phyloP scores from a whole-genome alignment of 768 basidiomycete genomes.

The Podaxis sp. region DNA sequence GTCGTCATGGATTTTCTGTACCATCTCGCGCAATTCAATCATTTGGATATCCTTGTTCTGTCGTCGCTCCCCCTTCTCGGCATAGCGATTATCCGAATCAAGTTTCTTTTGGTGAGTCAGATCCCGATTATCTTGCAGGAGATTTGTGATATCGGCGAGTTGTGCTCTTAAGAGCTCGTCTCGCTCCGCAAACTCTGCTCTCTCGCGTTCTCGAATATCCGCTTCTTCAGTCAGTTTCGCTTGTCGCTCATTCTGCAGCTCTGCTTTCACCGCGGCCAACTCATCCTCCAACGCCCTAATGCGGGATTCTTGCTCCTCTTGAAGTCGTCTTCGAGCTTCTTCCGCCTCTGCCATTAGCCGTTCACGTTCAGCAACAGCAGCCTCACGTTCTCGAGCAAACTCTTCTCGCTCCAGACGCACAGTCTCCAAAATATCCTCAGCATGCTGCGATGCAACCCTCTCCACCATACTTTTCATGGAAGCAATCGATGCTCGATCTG shows the following conservation, averaged over 20 bases:
- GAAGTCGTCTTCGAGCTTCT: slow-evolving; percentile 44
- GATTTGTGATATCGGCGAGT: slow-evolving; percentile 68
- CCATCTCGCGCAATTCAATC: slow-evolving; percentile 60
- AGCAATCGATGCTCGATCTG: slow-evolving; percentile 37
- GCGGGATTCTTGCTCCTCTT: slow-evolving; percentile 53
- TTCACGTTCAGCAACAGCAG: slow-evolving; percentile 53
- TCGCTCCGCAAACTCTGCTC: slow-evolving; percentile 55
- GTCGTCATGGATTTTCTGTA: slow-evolving; percentile 56
- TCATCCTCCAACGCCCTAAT: slow-evolving; percentile 65
- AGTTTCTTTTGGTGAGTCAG: slow-evolving; percentile 59
- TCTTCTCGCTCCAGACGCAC: slow-evolving; percentile 62
- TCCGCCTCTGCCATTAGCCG: slow-evolving; percentile 47
- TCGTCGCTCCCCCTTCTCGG: slow-evolving; percentile 59
- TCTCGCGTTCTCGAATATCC: slow-evolving; percentile 61
- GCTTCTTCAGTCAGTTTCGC: slow-evolving; percentile 57
- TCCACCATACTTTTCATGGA: slow-evolving; percentile 41
- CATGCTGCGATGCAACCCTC: slow-evolving; percentile 57
- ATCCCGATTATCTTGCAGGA: slow-evolving; percentile 68
- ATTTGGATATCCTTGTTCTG: slow-evolving; percentile 57
- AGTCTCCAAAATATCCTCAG: slow-evolving; percentile 57
- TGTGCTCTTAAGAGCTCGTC: slow-evolving; percentile 62
- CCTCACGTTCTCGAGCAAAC: slow-evolving; percentile 52
- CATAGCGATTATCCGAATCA: slow-evolving; percentile 60
- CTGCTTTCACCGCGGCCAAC: slow-evolving; percentile 51
- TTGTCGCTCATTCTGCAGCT: slow-evolving; percentile 65